Conservation (phyloP, 441 rosid genomes). For the Eutrema salsugineum region DNA sequence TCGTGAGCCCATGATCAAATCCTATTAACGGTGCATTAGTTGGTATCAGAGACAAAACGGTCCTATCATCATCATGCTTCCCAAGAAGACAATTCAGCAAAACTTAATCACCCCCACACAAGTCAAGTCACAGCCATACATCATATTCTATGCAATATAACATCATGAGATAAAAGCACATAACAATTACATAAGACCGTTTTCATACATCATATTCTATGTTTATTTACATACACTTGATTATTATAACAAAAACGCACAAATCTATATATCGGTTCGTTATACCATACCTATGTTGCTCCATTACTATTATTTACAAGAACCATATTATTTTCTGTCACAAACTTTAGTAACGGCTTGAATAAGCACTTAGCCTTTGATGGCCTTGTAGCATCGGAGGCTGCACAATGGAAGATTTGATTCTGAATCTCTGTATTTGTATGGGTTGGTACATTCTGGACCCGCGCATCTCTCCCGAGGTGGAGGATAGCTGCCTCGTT, state of each 20-base stretch:
- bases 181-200: background rate
- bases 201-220: too few relatives aligned
- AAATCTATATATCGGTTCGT: background rate
- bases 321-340: background rate
- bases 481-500: constrained; percentile 69
- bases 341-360: background rate
- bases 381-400: constrained; percentile 79
- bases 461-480: constrained; percentile 83
- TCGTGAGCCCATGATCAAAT: too few relatives aligned
- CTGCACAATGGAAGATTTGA: constrained; percentile 90
- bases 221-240: background rate
- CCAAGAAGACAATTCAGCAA: too few relatives aligned
- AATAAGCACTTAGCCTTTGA: constrained; percentile 34
- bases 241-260: background rate
- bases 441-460: constrained; percentile 73
- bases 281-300: background rate
- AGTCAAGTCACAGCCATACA: too few relatives aligned
- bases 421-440: constrained; percentile 82
- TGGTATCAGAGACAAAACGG: too few relatives aligned
- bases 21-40: too few relatives aligned
- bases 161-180: background rate
- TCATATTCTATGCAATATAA: background rate
- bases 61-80: too few relatives aligned
- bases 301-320: constrained; percentile 14
- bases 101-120: too few relatives aligned